Conservation (phyloP, 108 stramenopile genomes). For the Asterionellopsis glacialis region DNA sequence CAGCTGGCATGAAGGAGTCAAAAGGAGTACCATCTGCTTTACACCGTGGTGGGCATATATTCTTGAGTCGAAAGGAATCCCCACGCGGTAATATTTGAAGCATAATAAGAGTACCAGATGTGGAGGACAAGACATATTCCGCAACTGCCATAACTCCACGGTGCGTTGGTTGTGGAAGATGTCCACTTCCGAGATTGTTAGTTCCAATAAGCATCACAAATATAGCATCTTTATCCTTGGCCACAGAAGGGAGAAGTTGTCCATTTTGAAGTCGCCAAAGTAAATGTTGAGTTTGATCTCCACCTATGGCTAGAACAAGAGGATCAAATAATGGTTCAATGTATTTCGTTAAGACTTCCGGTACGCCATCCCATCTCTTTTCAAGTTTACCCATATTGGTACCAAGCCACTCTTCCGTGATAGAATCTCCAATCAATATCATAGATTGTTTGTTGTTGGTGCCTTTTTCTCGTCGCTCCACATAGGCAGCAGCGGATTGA, state of each 20-base stretch:
- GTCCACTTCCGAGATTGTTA: conserved; percentile 25
- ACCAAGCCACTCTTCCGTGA: conserved; percentile 50
- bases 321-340: neutral
- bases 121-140: conserved; percentile 16
- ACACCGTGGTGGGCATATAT: conserved; percentile 39
- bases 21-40: conserved; percentile 15
- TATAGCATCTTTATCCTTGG: conserved; percentile 24
- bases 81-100: conserved; percentile 27
- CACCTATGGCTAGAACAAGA: conserved; percentile 23
- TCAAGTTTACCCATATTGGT: conserved; percentile 25
- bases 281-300: conserved; percentile 19
- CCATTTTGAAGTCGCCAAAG: conserved; percentile 45
- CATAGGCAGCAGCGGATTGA: conserved; percentile 14
- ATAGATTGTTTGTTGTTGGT: conserved; percentile 1
- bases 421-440: conserved; percentile 52
- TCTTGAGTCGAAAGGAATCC: conserved; percentile 6
- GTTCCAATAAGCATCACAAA: conserved; percentile 49
- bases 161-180: conserved; percentile 24
- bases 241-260: conserved; percentile 37
- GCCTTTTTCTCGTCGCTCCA: conserved; percentile 2
- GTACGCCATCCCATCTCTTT: neutral
- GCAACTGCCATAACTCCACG: conserved; percentile 21
- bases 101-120: conserved; percentile 21
- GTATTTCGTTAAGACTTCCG: too few species aligned
- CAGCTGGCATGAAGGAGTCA: conserved; percentile 25